Evolutionary conservation across 306 rosid genomes (phyloP), one percentile per base, ranked within the genome.

Genomic region (Corylus avellana): DNA sequence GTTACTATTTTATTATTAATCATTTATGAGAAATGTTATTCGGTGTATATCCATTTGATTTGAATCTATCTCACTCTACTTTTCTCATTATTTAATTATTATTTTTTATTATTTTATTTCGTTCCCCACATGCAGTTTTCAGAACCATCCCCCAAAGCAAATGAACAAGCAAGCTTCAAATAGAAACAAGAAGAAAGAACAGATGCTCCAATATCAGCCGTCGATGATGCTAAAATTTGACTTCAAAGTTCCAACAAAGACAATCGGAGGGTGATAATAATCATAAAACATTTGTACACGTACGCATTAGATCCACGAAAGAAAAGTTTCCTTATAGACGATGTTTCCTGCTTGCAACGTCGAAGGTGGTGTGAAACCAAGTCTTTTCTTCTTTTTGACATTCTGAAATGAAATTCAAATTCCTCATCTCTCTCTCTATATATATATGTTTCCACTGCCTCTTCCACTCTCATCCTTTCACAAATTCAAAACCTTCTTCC

Each of bases 281-380:
- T 29, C 32, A 29, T 29, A 29, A 29, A 70, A 27, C 20, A 14
- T 0, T 12, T 25, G 80, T 37, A 12, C 71, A 75, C 13, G 22
- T n/a, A 25, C 10, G 8, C 10, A 0, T 4, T 59, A 5, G 11
- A 29, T 73, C 5, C 10, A 79, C 75, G 68, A 9, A 47, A 35
- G 17, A 2, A 61, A 14, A 49, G 3, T 14, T 17, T 67, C 0
- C 51, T 8, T 42, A 25, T 39, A 8, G 8, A 81, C 17, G 92
- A 88, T 75, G 85, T 84, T 88, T 89, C 93, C 50, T 74, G 9
- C 27, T 37, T 44, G 71, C 84, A 32, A 58, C 80, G 2, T 27
- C 8, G 82, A 82, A 17, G 75, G 74, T 22, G 59, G 6, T 74
- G 12, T 1, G 71, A 68, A 80, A 75, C 70, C 51, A 42, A 67